phyloP scores from a whole-genome alignment of 495 filamentous ascomycete genomes.

The Trichoderma virens region DNA sequence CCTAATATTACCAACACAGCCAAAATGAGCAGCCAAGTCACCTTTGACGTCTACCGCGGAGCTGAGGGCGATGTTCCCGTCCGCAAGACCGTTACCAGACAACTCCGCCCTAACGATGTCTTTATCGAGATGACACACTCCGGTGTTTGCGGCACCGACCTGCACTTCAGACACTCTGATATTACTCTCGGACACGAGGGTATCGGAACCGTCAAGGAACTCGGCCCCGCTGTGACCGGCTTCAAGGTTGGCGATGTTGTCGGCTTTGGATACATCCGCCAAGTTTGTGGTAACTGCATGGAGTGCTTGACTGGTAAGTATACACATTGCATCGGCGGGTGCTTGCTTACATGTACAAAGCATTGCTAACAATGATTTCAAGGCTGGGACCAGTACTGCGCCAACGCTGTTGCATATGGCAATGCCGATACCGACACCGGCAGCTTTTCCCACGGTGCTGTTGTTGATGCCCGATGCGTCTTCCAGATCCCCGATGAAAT shows the following conservation, averaged over 20 bases:
- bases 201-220: conserved; percentile 62
- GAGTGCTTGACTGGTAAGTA: conserved; percentile 5
- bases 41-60: neutral
- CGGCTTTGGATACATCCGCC: conserved; percentile 47
- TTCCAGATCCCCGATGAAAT: conserved; percentile 65
- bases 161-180: conserved; percentile 66
- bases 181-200: conserved; percentile 80
- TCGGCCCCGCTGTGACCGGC: conserved; percentile 51
- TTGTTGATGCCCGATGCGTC: conserved; percentile 64
- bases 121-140: conserved; percentile 75
- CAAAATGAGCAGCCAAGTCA: neutral
- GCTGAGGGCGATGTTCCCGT: neutral
- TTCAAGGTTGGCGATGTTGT: conserved; percentile 76
- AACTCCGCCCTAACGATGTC: conserved; percentile 48
- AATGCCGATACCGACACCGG: conserved; percentile 53
- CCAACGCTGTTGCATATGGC: conserved; percentile 57
- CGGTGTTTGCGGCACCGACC: conserved; percentile 73
- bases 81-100: neutral
- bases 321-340: conserved; percentile 53
- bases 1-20: neutral
- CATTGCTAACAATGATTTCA: conserved; percentile 63
- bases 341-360: conserved; percentile 47
- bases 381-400: conserved; percentile 65
- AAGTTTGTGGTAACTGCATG: neutral
- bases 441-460: conserved; percentile 62